Base-by-base conservation (phyloP, 2,329 filamentous ascomycete genomes). In the Xylaria sp. region DNA sequence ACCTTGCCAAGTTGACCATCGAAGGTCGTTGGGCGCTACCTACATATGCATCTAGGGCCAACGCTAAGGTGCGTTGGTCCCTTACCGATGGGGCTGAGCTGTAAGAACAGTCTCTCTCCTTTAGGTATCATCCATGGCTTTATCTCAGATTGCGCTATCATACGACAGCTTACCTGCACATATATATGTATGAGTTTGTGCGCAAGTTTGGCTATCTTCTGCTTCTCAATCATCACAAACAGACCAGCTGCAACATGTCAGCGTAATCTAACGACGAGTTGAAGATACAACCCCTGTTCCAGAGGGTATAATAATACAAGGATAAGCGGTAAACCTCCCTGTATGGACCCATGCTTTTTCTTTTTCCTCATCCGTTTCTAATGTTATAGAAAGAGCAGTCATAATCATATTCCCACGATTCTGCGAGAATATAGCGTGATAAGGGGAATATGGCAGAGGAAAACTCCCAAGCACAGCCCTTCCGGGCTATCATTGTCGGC, bases 401-500 rank as follows among this genome's bases (percentile, higher is more conserved):
- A 41, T 31, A 28, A 44, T n/a, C 20, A 23, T 41, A 41, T 23
- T 44, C 37, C 15, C 55, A 18, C 23, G 13, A 3, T 28, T 25
- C n/a, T n/a, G 6, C n/a, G 4, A 28, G n/a, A 12, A 9, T 23
- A 57, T 57, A 57, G 13, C 37, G 25, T 18, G 15, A 31, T 25
- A 25, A 39, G 28, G 23, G 7, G 31, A 28, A n/a, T 2, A 46
- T 46, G 41, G 41, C 25, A n/a, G 73, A 72, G 62, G 63, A 69
- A 23, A 25, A 51, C 8, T 9, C 44, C 37, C 46, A 48, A 60
- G 20, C 56, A 31, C 28, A 12, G 65, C 76, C 69, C 4, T 78
- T 78, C 66, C 71, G 74, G 48, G 75, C 69, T 31, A 67, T 78
- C 18, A 69, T 78, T 54, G 74, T 77, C 0, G 76, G 76, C 62